phyloP scores from a whole-genome alignment of 306 rosid genomes.

The Senna tora region DNA sequence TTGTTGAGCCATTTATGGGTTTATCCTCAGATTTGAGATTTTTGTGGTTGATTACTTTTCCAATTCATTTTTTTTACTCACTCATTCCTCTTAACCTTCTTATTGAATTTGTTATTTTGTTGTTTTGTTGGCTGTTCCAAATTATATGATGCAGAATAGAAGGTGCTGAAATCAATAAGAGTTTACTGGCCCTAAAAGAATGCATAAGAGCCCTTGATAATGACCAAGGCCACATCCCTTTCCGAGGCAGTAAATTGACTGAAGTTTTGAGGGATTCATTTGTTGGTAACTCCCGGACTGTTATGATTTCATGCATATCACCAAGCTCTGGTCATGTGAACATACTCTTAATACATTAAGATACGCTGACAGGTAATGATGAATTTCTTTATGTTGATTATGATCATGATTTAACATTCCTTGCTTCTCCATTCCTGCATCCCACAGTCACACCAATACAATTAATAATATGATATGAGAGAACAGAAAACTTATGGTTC shows the following conservation, averaged over 20 bases:
- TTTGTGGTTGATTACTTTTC: too few species aligned
- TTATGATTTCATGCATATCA: conserved; percentile 97
- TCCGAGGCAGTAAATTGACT: too few species aligned
- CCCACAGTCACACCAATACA: conserved; percentile 16
- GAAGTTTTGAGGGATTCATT: conserved; percentile 98
- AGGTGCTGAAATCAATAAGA: too few species aligned
- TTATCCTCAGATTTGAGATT: too few species aligned
- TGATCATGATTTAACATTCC: conserved; percentile 9
- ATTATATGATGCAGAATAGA: conserved; percentile 80
- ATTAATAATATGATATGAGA: conserved; percentile 14
- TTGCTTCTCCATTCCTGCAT: conserved; percentile 15
- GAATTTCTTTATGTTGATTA: conserved; percentile 28
- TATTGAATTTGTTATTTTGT: too few species aligned
- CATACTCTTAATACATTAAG: conserved; percentile 95
- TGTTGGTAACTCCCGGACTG: conserved; percentile 95
- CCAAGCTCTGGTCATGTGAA: conserved; percentile 97
- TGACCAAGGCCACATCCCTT: too few species aligned
- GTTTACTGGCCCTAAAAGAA: too few species aligned
- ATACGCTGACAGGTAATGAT: conserved; percentile 94
- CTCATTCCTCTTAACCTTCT: too few species aligned
- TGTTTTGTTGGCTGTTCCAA: conserved; percentile 33
- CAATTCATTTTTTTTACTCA: too few species aligned
- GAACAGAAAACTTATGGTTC: conserved; percentile 22
- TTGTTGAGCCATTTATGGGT: too few species aligned
- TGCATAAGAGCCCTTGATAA: too few species aligned